Conservation (phyloP, 2,329 filamentous ascomycete genomes). For the Fusarium poae region DNA sequence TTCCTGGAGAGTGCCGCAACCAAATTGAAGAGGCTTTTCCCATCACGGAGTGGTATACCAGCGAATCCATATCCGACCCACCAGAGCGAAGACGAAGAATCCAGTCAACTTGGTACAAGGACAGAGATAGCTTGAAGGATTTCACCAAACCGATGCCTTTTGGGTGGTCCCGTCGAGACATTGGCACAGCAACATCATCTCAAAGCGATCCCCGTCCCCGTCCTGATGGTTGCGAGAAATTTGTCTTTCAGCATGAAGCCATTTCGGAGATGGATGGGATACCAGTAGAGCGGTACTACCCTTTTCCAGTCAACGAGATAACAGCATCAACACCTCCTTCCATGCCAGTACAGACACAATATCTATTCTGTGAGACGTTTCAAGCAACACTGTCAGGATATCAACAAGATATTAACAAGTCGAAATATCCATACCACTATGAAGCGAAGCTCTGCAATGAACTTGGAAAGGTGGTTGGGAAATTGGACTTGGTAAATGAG, state of each 20-base stretch:
- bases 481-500: neutral
- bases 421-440: no score
- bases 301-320: neutral
- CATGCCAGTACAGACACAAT: neutral
- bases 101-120: neutral
- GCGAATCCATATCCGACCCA: no score
- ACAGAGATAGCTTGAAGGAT: neutral
- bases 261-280: neutral
- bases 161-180: neutral
- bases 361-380: neutral
- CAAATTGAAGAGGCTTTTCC: neutral
- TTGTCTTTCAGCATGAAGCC: neutral
- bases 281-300: neutral
- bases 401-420: no score
- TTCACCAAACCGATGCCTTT: neutral
- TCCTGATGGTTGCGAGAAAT: neutral
- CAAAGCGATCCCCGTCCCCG: fast-evolving
- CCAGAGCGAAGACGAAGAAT: neutral
- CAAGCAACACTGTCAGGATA: neutral
- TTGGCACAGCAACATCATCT: no score
- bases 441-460: no score
- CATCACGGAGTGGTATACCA: neutral
- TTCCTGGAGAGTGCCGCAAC: neutral
- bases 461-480: neutral
- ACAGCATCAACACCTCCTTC: neutral